Percentiles rank a stretch among this genome's conserved stretches.
Evolutionary conservation across 192 early-diverging fungal genomes (phyloP).

Genomic region (Coemansia sp.): DNA sequence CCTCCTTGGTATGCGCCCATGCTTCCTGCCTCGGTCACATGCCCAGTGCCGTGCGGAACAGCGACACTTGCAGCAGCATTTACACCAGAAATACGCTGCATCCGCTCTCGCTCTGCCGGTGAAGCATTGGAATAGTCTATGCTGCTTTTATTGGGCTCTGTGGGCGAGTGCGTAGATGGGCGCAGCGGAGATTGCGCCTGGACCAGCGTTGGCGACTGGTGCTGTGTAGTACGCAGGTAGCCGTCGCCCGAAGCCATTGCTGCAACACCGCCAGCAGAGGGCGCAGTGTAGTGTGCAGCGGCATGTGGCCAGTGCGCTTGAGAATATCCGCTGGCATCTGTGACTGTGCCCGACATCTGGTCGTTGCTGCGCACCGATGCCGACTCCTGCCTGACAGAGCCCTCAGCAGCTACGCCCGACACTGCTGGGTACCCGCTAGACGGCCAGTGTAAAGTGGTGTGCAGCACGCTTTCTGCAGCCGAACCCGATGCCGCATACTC

Average conservation of each 20-base stretch:
- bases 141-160: slow-evolving; percentile 21
- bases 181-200: slow-evolving; percentile 21
- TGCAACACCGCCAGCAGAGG: slow-evolving; percentile 10
- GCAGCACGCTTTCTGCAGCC: neutral
- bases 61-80: neutral
- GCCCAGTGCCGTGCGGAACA: neutral
- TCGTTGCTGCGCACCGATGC: slow-evolving; percentile 39
- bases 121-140: neutral
- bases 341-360: slow-evolving; percentile 39
- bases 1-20: slow-evolving; percentile 13
- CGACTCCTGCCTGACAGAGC: slow-evolving; percentile 24
- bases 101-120: slow-evolving; percentile 8
- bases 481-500: slow-evolving; percentile 10
- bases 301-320: slow-evolving; percentile 24
- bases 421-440: slow-evolving; percentile 19
- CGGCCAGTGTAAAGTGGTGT: slow-evolving; percentile 11
- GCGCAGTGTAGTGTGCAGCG: neutral
- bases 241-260: slow-evolving; percentile 8
- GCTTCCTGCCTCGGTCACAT: slow-evolving; percentile 35
- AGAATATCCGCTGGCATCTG: slow-evolving; percentile 41
- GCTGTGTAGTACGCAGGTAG: slow-evolving; percentile 11
- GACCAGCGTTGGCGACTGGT: slow-evolving; percentile 29
- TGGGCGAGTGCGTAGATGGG: slow-evolving; percentile 17
- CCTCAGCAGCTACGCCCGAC: slow-evolving; percentile 6
- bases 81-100: slow-evolving; percentile 4